Base-by-base conservation (phyloP, 108 stramenopile genomes). In the Pseudonitzschia multistriata region DNA sequence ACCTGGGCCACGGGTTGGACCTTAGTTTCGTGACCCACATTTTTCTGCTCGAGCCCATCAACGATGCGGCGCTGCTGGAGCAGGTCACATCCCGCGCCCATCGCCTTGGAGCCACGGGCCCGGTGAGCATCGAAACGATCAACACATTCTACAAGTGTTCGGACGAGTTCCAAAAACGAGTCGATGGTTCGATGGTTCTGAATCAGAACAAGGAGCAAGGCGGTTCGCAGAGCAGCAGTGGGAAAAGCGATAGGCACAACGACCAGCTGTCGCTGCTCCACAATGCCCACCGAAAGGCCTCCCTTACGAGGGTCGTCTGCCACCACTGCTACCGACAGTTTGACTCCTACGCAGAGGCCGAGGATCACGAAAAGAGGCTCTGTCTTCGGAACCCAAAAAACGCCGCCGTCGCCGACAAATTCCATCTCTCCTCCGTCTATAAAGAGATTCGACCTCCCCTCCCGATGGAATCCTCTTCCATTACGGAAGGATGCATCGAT, bases 11-110 rank as follows among this genome's bases (percentile, higher is more conserved):
- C 34, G 89, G 92, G 4, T 72, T 94, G 27, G 92, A 92, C 61
- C 76, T 94, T 3, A 85, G 84, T 63, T 91, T 89, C 70, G 90
- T 88, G 28, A 90, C 90, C 28, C 92, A 92, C 62, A 70, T 94
- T 22, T 92, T 91, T 65, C 75, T 94, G 3, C 70, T 90, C 34
- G 90, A 94, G 48, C 72, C 87, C 15, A 93, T 93, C 61, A 71
- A 86, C 47, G 90, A 94, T 74, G 73, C 83, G 1, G 84, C 87
- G 15, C 59, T 94, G 27, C 74, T 88, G 19, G 85, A 86, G 60
- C 85, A 93, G 67, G 85, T 93, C 11, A 84, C 90, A 5, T 79
- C 80, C 42, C 85, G 92, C 3, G 92, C 92, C 47, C 86, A 93
- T 79, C 83, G 92, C 24, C 62, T 93, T 25, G 92, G 92, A 27